phyloP scores from a whole-genome alignment of 129 eudicot species.

The Helichrysum umbraculigerum region DNA sequence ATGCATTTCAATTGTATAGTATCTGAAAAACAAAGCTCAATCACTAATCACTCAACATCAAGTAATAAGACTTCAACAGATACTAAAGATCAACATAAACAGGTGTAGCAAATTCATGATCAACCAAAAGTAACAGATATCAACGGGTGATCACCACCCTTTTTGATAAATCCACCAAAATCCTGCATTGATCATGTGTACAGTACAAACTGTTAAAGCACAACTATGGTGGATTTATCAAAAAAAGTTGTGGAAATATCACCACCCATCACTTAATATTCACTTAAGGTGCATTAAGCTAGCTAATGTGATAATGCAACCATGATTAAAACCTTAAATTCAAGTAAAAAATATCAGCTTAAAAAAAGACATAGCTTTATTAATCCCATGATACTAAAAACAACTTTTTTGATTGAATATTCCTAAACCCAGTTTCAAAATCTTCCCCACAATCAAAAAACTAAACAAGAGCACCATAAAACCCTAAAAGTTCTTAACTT shows the following conservation, averaged over 20 bases:
- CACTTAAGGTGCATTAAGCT: neutral
- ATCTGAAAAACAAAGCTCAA: conserved; percentile 32
- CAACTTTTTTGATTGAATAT: conserved; percentile 15
- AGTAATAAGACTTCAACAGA: neutral
- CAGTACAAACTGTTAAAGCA: too few species aligned
- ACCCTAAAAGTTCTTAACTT: neutral
- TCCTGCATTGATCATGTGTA: too few species aligned
- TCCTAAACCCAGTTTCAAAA: conserved; percentile 25
- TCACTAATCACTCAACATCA: neutral
- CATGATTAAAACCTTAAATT: neutral
- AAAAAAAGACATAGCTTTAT: conserved; percentile 6
- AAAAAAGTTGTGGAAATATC: too few species aligned
- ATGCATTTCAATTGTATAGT: conserved; percentile 6
- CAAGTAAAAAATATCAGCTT: conserved; percentile 1
- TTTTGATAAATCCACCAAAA: too few species aligned
- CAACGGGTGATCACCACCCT: too few species aligned
- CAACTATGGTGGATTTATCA: too few species aligned
- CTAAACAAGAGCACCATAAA: neutral
- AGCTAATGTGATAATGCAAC: neutral
- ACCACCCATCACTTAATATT: neutral
- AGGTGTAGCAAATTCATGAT: neutral
- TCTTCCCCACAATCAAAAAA: neutral
- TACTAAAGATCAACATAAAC: conserved; percentile 2
- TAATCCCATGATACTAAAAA: conserved; percentile 19
- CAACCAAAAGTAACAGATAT: neutral